Evolutionary conservation across 2,329 filamentous ascomycete species (phyloP), one percentile per base, ranked within the genome.

Genomic region (Colletotrichum sojae): DNA sequence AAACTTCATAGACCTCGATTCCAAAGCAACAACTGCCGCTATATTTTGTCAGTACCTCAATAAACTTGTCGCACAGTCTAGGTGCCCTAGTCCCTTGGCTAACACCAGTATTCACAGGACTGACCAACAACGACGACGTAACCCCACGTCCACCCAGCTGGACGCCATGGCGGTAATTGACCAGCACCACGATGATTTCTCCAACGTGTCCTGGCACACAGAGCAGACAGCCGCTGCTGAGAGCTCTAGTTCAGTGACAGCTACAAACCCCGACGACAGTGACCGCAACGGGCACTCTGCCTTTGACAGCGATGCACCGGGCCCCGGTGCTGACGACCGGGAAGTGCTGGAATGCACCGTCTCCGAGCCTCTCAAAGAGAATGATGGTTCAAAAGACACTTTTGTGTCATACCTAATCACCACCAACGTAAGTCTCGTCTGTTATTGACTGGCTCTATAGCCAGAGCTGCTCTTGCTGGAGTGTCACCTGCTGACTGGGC

Each of bases 361-460:
- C 18, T 89, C 90, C 63, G 89, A 91, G 67, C 94, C 96, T 20
- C 88, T 95, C 80, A 98, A 98, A 82, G 96, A 98, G 84, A 96
- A 95, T 76, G 94, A 98, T 76, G 95, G 96, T 55, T 97, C 95
- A 68, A 98, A 98, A 81, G 96, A 98, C 81, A 92, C 94, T 62
- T 99, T 97, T 83, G 92, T 98, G 67, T 98, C 96, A 12, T 99
- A 99, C 79, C 86, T 97, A 57, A 93, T 99, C 73, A 96, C 93
- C 52, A 98, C 96, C 61, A 87, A 95, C 82, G 95, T 97, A 84
- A 36, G 80, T 62, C 51, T 36, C 10, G 31, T 36, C 10, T 10
- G 31, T 36, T 25, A 43, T 52, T 39, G 36, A 60, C 31, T 16
- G 61, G 36, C 54, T 20, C 16, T 49, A 56, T 72, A 40, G 63